Evolutionary conservation across 352 stramenopile species (phyloP), one percentile per base, ranked within the genome.

Genomic region (Hyaloperonospora arabidopsidis): DNA sequence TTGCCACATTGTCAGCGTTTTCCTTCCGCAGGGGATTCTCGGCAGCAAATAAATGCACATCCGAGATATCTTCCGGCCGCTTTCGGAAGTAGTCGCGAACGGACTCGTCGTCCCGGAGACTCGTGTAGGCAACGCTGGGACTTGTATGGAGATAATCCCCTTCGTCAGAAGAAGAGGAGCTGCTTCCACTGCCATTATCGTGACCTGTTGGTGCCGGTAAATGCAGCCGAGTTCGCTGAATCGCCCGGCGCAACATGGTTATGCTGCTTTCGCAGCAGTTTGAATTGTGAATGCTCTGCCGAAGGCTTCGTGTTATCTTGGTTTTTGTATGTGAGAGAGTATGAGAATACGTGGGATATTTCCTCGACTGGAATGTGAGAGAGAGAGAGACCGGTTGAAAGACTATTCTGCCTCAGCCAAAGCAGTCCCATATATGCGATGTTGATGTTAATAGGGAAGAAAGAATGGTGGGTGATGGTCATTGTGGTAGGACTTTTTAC

Each of bases 191-290:
- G 35, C 66, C 80, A 45, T 87, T 79, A 43, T 87, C 70, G 51
- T 76, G 74, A 7, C 67, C 76, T 15, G 73, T 81, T 54, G 74
- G 65, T 39, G 74, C 67, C 22, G 76, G 79, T 45, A 89, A 56
- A 57, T 79, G 76, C 49, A 80, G 68, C 39, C 79, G 70, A 51
- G 67, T 66, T 43, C 74, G 73, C 23, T 74, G 70, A 56, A 86
- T 64, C 21, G 74, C 63, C 51, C 79, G 79, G 50, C 71, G 72
- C 57, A 89, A 67, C 79, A 89, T 89, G 28, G 29, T 38, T 44
- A 5, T 29, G 5, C 17, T 29, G 17, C 17, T 14, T 46, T 19
- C 5, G 19, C 40, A 46, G 40, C 40, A 15, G 14, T 45, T 45
- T 39, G 14, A 39, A 39, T 3, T n/a, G 34, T 39, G 34, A 32